These are phyloP conservation scores for Papiliotrema flavescens DNA, from an alignment of 1,284 basidiomycete genomes.

Conservation along the genomic window DNA sequence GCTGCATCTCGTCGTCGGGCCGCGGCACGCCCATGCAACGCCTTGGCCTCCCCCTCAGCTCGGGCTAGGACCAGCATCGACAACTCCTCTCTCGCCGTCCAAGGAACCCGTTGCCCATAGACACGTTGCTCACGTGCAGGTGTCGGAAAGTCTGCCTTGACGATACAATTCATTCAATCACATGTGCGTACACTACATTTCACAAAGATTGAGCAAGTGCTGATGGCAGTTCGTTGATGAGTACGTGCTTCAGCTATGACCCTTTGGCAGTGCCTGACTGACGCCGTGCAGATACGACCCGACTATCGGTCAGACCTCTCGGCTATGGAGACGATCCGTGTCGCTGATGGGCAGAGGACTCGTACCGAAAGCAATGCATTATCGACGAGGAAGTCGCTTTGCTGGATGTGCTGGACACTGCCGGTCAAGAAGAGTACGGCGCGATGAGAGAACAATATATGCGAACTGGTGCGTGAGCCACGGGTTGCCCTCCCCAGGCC, in stretches of 20 bases:
- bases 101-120: neutral
- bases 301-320: conserved; percentile 64
- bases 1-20: no score
- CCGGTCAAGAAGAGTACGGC: conserved; percentile 98
- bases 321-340: neutral
- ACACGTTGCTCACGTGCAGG: conserved; percentile 53
- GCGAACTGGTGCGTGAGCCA: conserved; percentile 57
- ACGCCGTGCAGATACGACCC: conserved; percentile 67
- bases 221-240: conserved; percentile 85
- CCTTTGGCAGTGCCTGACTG: neutral
- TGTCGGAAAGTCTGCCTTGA: conserved; percentile 89
- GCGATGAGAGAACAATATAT: conserved; percentile 51
- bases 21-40: no score
- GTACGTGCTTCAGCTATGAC: conserved; percentile 25
- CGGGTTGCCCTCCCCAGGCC: no score
- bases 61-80: no score
- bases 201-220: neutral
- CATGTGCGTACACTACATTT: conserved; percentile 36
- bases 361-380: conserved; percentile 91
- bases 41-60: no score
- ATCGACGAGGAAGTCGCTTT: conserved; percentile 98
- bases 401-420: conserved; percentile 96
- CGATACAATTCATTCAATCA: conserved; percentile 92
- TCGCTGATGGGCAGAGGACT: conserved; percentile 58
- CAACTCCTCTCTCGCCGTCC: no score